These are phyloP conservation scores for Penicillium fimorum DNA, from an alignment of 495 filamentous ascomycete species.

Conservation along the genomic window DNA sequence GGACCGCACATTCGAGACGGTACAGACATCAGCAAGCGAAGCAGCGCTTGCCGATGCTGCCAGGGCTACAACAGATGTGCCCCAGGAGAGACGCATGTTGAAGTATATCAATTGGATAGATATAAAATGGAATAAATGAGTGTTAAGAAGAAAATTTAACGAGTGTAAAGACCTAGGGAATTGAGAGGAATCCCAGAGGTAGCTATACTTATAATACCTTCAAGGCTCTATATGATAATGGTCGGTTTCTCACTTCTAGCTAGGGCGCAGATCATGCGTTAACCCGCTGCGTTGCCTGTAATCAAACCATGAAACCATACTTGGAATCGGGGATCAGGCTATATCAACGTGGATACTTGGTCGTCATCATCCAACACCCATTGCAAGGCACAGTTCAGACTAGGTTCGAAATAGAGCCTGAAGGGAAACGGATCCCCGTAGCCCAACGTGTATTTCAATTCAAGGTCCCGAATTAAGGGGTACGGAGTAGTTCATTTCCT, in stretches of 20 bases:
- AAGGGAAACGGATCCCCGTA: neutral
- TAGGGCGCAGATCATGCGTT: neutral
- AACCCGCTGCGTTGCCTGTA: neutral
- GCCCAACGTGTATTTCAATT: neutral
- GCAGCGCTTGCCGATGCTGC: slow-evolving; percentile 29
- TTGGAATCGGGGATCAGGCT: neutral
- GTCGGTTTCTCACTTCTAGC: neutral
- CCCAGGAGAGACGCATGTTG: slow-evolving; percentile 27
- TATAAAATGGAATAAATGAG: neutral
- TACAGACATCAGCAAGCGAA: slow-evolving; percentile 35
- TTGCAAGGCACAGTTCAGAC: neutral
- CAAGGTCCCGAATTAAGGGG: neutral
- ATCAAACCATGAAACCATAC: neutral
- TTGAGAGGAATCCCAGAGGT: neutral
- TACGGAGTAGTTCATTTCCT: neutral
- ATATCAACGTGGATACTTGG: neutral
- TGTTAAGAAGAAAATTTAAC: neutral
- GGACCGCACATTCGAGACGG: slow-evolving; percentile 32
- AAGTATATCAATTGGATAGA: neutral
- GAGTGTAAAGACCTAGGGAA: neutral
- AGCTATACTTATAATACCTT: neutral
- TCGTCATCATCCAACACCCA: neutral
- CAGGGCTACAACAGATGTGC: slow-evolving; percentile 26
- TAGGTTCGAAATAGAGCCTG: neutral
- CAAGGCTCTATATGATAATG: neutral